These are phyloP conservation scores for Agrocybe chaxingu DNA, from an alignment of 768 basidiomycete genomes.

Conservation along the genomic window DNA sequence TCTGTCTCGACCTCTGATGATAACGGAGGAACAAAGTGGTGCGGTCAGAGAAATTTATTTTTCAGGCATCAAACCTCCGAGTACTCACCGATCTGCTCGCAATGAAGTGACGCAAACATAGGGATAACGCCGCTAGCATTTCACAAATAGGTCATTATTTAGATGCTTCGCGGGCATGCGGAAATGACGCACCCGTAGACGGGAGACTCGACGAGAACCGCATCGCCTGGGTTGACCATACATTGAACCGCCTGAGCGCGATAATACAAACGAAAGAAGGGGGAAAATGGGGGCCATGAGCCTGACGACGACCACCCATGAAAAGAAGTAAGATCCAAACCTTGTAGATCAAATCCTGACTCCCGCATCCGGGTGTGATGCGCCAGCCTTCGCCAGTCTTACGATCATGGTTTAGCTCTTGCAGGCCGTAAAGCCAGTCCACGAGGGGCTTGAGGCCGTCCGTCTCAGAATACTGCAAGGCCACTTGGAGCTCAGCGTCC, in stretches of 20 bases:
- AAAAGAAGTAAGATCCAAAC: constrained; percentile 32
- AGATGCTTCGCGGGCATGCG: neutral
- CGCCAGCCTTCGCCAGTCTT: constrained; percentile 65
- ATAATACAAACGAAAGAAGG: constrained; percentile 1
- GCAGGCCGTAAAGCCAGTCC: constrained; percentile 71
- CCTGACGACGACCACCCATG: neutral
- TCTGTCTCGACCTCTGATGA: constrained; percentile 78
- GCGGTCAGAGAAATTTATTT: constrained; percentile 5
- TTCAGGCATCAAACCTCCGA: neutral
- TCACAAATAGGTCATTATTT: no score
- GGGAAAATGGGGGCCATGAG: neutral
- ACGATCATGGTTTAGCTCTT: constrained; percentile 67
- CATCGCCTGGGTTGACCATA: constrained; percentile 78
- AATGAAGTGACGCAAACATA: constrained; percentile 54
- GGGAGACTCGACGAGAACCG: constrained; percentile 79
- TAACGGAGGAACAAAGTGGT: constrained; percentile 1
- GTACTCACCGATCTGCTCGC: constrained; percentile 54
- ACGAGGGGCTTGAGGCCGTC: constrained; percentile 59
- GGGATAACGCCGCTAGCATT: constrained; percentile 60
- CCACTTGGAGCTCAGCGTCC: constrained; percentile 57
- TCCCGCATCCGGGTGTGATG: constrained; percentile 75
- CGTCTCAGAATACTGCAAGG: constrained; percentile 77
- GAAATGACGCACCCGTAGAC: constrained; percentile 59
- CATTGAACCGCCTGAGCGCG: constrained; percentile 61
- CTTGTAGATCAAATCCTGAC: constrained; percentile 89